Conservation (phyloP, 305 asterid species). For the Fraxinus nigra region DNA sequence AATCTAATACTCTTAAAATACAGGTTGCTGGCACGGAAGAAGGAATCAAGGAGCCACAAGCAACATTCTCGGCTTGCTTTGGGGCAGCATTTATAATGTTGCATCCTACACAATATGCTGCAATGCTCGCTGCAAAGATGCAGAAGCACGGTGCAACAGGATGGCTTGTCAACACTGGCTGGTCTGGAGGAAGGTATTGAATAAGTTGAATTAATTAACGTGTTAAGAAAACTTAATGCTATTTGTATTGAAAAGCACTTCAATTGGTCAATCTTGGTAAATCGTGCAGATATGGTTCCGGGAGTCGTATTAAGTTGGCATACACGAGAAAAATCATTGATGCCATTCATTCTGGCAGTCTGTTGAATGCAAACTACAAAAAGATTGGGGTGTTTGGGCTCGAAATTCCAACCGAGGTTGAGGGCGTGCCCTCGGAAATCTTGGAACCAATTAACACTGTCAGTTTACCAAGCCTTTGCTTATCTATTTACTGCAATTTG, state of each 20-base stretch:
- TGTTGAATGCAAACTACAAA: conserved; percentile 56
- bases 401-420: conserved; percentile 76
- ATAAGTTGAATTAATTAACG: not conserved
- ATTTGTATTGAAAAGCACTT: not conserved
- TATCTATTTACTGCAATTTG: not conserved
- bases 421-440: conserved; percentile 88
- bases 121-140: conserved; percentile 91
- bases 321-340: conserved; percentile 91
- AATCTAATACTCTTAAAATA: not conserved
- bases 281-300: conserved; percentile 69
- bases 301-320: conserved; percentile 85
- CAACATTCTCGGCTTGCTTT: conserved; percentile 96
- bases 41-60: conserved; percentile 95
- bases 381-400: conserved; percentile 83
- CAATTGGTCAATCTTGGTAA: not conserved
- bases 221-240: not conserved
- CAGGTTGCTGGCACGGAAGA: conserved; percentile 99
- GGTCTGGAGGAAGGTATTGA: conserved; percentile 95
- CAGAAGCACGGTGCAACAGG: conserved; percentile 89
- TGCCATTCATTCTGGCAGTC: conserved; percentile 91
- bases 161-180: conserved; percentile 99
- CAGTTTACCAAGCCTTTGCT: conserved; percentile 27
- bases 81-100: conserved; percentile 99
- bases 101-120: conserved; percentile 95
- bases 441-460: conserved; percentile 87